Conservation (phyloP, 805 yeast species). For the Schizosaccharomyces osmophilus region DNA sequence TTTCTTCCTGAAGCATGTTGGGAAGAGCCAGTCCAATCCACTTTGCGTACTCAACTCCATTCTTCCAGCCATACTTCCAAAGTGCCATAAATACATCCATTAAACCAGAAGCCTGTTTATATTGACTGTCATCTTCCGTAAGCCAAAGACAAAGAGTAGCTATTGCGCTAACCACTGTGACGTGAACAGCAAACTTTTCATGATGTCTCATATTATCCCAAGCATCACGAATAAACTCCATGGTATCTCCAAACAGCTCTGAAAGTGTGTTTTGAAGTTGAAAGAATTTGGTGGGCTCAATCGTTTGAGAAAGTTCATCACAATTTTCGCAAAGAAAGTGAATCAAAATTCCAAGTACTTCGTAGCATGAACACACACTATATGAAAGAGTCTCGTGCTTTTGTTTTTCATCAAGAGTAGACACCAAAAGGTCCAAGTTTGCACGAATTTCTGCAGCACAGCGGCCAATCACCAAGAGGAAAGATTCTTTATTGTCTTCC, state of each 20-base stretch:
- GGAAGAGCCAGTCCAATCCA: not conserved
- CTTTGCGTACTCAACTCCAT: not conserved
- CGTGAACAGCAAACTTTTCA: not conserved
- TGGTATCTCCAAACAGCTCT: conserved; percentile 1
- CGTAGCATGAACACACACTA: not conserved
- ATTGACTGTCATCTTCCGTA: not conserved
- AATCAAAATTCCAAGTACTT: not conserved
- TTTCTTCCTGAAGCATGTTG: not conserved
- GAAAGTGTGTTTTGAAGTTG: not conserved
- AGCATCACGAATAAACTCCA: conserved; percentile 1
- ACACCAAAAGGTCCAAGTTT: not conserved
- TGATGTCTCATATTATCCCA: not conserved
- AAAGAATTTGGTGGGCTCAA: not conserved
- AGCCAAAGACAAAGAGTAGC: conserved; percentile 1
- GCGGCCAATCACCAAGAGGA: not conserved
- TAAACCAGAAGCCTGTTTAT: not conserved
- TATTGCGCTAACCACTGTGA: not conserved
- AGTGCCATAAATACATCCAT: not conserved
- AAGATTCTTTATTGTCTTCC: not conserved
- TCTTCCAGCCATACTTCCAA: not conserved
- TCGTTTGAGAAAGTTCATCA: not conserved
- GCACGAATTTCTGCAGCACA: not conserved
- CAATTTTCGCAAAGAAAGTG: not conserved
- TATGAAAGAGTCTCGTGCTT: not conserved
- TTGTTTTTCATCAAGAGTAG: not conserved